Evolutionary conservation across 768 basidiomycete species (phyloP).

Genomic region (Floccularia luteovirens): DNA sequence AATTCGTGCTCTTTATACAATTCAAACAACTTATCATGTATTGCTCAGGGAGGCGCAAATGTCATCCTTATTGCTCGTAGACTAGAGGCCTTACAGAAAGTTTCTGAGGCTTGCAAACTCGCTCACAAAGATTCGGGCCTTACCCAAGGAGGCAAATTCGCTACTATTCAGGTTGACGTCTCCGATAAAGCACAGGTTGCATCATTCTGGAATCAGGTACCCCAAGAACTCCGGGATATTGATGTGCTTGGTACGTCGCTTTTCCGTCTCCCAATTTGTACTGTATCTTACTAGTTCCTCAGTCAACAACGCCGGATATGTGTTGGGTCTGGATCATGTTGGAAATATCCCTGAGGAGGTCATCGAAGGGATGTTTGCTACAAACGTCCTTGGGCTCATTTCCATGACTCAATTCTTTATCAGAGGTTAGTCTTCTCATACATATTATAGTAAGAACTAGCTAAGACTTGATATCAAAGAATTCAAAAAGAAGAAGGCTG

Average conservation of each 20-base stretch:
- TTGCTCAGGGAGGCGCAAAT: constrained; percentile 71
- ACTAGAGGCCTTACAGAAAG: constrained; percentile 60
- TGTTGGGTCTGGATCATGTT: constrained; percentile 80
- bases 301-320: constrained; percentile 79
- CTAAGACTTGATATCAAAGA: constrained; percentile 30
- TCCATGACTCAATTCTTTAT: constrained; percentile 71
- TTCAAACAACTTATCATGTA: neutral
- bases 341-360: constrained; percentile 75
- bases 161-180: constrained; percentile 69
- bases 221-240: constrained; percentile 58
- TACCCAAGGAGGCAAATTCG: constrained; percentile 72
- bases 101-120: constrained; percentile 55
- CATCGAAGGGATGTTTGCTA: constrained; percentile 77
- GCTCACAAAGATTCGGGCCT: constrained; percentile 72
- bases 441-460: neutral
- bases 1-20: neutral
- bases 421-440: constrained; percentile 27
- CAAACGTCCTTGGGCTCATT: constrained; percentile 82
- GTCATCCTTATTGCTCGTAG: constrained; percentile 81
- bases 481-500: constrained; percentile 69
- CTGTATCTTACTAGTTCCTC: constrained; percentile 2
- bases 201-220: constrained; percentile 63
- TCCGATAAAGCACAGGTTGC: constrained; percentile 70
- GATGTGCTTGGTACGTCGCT: constrained; percentile 69
- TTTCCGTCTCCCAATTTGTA: neutral